Evolutionary conservation across 2,329 filamentous ascomycete genomes (phyloP), one percentile per base, ranked within the genome.

Genomic region (Conoideocrella luteorostrata): DNA sequence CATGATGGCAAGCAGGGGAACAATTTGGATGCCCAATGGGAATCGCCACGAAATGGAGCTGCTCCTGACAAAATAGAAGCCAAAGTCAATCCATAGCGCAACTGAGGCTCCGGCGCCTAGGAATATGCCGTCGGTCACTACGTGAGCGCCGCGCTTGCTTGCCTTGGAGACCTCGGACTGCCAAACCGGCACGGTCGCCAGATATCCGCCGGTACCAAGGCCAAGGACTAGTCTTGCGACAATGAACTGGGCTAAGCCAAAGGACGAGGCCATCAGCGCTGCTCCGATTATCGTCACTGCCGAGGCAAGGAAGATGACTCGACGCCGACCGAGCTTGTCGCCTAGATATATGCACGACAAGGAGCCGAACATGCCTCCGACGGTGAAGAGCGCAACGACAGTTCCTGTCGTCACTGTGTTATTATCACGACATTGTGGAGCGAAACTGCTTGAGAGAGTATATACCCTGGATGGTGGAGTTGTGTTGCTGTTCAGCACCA

Each of bases 341-440:
- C 78, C 78, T 2, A 76, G 77, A 37, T 54, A 61, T 3, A 56
- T 56, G 43, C 58, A 61, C 3, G 56, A 54, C 4, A 61, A 30
- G 5, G 56, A 79, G 70, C 78, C 49, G 68, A 76, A 56, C 51
- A 81, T 74, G 11, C 76, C 77, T 5, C 78, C 78, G 38, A 80
- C 70, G n/a, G 74, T 73, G 51, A 76, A 76, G 2, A 66, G 66
- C 1, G 71, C 72, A 11, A 76, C 68, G 6, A 71, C 61, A 37
- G 41, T 43, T 20, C 41, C 41, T 43, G 24, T 32, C 30, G 30
- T 29, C 5, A 40, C n/a, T n/a, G n/a, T n/a, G n/a, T n/a, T 40
- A 71, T 71, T 32, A 63, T 65, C 45, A n/a, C n/a, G n/a, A n/a
- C n/a, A n/a, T n/a, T n/a, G n/a, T 26, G 30, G 30, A 17, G 30